Evolutionary conservation across 768 basidiomycete genomes (phyloP).

Genomic region (Pisolithus sp.): DNA sequence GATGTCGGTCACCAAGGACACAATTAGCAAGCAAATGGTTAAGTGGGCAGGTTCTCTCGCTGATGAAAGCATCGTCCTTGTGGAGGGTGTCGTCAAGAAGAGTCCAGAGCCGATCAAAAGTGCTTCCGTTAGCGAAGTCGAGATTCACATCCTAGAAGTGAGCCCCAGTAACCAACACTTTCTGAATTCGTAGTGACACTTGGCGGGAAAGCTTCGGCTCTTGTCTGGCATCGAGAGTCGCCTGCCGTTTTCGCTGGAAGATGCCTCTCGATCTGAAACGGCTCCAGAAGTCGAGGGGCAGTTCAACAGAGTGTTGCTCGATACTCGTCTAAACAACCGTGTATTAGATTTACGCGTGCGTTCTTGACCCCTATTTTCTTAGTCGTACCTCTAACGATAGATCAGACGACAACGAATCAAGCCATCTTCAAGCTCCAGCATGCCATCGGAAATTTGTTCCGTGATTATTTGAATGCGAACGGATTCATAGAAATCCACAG

Average conservation of each 20-base stretch:
- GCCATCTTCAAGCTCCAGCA: slow-evolving; percentile 91
- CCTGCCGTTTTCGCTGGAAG: slow-evolving; percentile 89
- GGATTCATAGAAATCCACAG: slow-evolving; percentile 95
- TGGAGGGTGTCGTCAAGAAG: slow-evolving; percentile 77
- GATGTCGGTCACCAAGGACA: slow-evolving; percentile 60
- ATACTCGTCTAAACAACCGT: slow-evolving; percentile 92
- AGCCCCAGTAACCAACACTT: slow-evolving; percentile 7
- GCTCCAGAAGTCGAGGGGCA: slow-evolving; percentile 59
- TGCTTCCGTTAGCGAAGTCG: slow-evolving; percentile 80
- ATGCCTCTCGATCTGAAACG: slow-evolving; percentile 79
- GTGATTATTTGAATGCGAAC: slow-evolving; percentile 63
- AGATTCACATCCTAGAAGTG: slow-evolving; percentile 81
- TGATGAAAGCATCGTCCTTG: slow-evolving; percentile 86
- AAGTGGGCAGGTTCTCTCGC: slow-evolving; percentile 79
- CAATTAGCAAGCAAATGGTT: slow-evolving; percentile 94
- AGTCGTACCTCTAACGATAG: slow-evolving; percentile 6
- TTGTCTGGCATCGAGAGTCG: slow-evolving; percentile 72
- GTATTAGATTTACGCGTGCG: slow-evolving; percentile 88
- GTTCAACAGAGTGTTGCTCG: slow-evolving; percentile 77
- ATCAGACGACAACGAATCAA: slow-evolving; percentile 88
- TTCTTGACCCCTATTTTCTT: slow-evolving; percentile 6
- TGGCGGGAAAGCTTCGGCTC: slow-evolving; percentile 58
- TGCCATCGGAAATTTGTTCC: slow-evolving; percentile 84
- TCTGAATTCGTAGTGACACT: not conserved
- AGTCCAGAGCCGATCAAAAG: slow-evolving; percentile 86